A percentile compares a stretch with the other conserved stretches of the same genome.
Evolutionary conservation across 176 grass and related monocot genomes (phyloP).

Genomic region (Carex scoparia): DNA sequence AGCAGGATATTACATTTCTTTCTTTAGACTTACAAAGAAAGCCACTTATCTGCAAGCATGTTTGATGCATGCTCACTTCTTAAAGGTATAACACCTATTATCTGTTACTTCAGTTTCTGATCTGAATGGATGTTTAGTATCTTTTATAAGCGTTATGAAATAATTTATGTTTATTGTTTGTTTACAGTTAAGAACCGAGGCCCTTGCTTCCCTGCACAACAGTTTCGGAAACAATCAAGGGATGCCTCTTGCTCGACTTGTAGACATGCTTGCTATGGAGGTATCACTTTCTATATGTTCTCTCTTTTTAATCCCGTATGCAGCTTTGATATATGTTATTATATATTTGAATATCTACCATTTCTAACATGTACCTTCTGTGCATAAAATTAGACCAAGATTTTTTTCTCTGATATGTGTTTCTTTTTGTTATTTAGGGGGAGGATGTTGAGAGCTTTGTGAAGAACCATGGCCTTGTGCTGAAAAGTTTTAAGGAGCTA

Average conservation of each 20-base stretch:
- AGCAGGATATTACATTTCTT: conserved; percentile 77
- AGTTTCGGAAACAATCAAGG: conserved; percentile 80
- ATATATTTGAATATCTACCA: conserved; percentile 6
- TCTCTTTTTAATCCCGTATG: neutral
- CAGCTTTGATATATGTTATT: conserved; percentile 20
- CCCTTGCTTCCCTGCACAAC: conserved; percentile 72
- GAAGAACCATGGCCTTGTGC: conserved; percentile 73
- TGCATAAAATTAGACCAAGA: neutral
- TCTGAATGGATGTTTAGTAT: neutral
- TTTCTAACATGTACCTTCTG: neutral
- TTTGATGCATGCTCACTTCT: conserved; percentile 98
- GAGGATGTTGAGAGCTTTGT: conserved; percentile 63
- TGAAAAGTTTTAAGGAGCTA: conserved; percentile 66
- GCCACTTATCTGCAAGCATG: conserved; percentile 86
- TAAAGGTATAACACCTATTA: conserved; percentile 46
- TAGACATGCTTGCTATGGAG: conserved; percentile 81
- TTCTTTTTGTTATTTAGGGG: conserved; percentile 36
- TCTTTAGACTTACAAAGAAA: conserved; percentile 90
- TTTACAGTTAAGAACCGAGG: conserved; percentile 83
- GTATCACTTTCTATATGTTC: conserved; percentile 24
- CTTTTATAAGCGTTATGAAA: neutral
- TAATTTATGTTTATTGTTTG: neutral
- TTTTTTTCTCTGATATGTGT: neutral
- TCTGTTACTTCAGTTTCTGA: neutral
- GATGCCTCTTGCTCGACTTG: conserved; percentile 68